Evolutionary conservation across 2,329 filamentous ascomycete species (phyloP), one percentile per base, ranked within the genome.

Genomic region (Colletotrichum sp.): DNA sequence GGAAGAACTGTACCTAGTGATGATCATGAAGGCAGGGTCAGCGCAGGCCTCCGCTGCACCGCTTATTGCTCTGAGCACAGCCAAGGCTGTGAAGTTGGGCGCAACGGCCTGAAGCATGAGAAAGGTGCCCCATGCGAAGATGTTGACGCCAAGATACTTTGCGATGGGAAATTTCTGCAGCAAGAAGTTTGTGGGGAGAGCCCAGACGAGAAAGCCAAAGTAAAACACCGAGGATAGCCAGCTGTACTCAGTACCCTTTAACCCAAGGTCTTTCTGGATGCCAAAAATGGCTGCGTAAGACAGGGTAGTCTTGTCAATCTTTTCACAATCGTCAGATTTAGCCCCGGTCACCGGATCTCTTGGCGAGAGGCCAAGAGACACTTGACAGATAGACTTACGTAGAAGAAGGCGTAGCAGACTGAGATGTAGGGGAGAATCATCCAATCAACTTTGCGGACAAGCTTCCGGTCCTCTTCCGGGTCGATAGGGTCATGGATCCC

Each of bases 281-380:
- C 26, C 43, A 52, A 52, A 30, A 1, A 60, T 60, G 56, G 56
- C 56, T 12, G 56, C 56, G 56, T 60, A 60, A 10, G 16, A 60
- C 26, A 30, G 3, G 8, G 26, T 32, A 18, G 26, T 28, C n/a
- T 60, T 60, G 4, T 32, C 26, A 30, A 60, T 60, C 26, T 60
- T 18, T n/a, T 30, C 16, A 8, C 5, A 4, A 0, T 6, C 6
- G 7, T 60, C 13, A n/a, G 26, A 12, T n/a, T 52, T 10, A 3
- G n/a, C 38, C 43, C 5, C 3, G 10, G 18, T 1, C 9, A 13
- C 2, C 0, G 18, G 18, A n/a, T 43, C 38, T 6, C 38, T 43
- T 52, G n/a, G 43, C 43, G 0, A 48, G 38, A n/a, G 18, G 18
- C 10, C 5, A 48, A n/a, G 18, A 1, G 1, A 1, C 16, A 2